A percentile compares a stretch with the other conserved stretches of the same genome.
Evolutionary conservation across 2,329 filamentous ascomycete species (phyloP).

Genomic region (Bertia moriformis): DNA sequence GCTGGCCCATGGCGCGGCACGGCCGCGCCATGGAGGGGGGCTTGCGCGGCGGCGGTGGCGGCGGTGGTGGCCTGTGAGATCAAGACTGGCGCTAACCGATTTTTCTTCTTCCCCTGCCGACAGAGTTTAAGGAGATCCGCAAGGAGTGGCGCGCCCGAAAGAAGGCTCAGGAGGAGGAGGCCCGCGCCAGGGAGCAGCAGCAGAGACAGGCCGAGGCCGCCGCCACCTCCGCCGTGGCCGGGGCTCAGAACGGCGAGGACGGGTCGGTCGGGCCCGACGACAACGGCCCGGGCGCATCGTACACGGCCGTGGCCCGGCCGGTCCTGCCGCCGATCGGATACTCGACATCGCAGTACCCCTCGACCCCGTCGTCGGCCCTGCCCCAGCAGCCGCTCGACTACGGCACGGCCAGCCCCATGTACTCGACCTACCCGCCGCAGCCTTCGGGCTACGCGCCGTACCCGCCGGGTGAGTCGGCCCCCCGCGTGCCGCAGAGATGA

Average conservation of each 20-base stretch:
- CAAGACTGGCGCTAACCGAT: too few species aligned
- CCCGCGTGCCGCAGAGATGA: too few species aligned
- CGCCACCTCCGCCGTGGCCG: too few species aligned
- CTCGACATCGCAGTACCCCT: not conserved
- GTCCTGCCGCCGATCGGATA: not conserved
- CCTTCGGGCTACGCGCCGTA: not conserved
- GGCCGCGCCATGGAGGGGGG: too few species aligned
- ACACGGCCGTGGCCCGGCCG: not conserved
- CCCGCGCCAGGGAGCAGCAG: not conserved
- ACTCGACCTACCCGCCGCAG: not conserved
- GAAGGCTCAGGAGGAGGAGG: constrained; percentile 78
- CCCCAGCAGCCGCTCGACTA: not conserved
- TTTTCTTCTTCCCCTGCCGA: constrained; percentile 7
- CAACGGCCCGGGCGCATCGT: too few species aligned
- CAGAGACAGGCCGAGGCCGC: not conserved
- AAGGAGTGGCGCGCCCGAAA: constrained; percentile 99
- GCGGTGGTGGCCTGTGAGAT: too few species aligned
- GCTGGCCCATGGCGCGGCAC: too few species aligned
- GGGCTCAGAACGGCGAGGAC: not conserved
- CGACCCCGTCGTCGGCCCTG: not conserved
- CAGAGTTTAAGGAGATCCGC: constrained; percentile 97
- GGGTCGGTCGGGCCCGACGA: not conserved
- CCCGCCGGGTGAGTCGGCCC: too few species aligned
- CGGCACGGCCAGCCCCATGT: not conserved
- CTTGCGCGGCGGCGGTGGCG: too few species aligned